Evolutionary conservation across 1,139 yeast genomes (phyloP), one percentile per base, ranked within the genome.

Genomic region (Meyerozyma carpophila): DNA sequence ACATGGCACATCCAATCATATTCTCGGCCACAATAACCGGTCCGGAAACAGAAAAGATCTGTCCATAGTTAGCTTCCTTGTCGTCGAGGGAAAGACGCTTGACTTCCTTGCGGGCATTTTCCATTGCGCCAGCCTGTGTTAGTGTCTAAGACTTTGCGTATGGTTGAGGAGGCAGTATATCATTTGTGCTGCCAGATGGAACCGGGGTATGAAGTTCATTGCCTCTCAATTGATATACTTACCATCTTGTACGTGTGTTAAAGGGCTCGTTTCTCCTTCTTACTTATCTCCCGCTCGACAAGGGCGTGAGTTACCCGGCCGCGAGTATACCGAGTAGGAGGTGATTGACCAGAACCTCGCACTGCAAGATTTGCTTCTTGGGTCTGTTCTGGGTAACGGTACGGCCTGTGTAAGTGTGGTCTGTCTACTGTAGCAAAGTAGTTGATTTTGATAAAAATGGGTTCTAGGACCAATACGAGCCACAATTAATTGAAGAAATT

Each of bases 1-100:
- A 90, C 99, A 93, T 93, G 58, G 98, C 96, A 79, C 97, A 88
- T 52, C 98, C 98, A 70, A 89, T 85, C 97, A 93, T 89, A 72
- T 93, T 86, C 70, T 93, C 98, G 41, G 98, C 98, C 43, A 94
- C 84, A 43, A 93, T 86, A 59, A 93, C 98, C 14, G 98, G 98
- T 58, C 98, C 98, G 20, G 98, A 90, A 44, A 93, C 97, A 20
- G 97, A 88, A 72, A 82, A 90, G 58, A 93, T 86, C 56, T 77
- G 82, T 50, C 96, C 96, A 66, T 87, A 88, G 54, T 84, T 88
- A 44, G 84, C 75, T 66, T 89, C 96, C 37, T 72, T 76, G 60
- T 86, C 96, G 55, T 84, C 90, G 53, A 91, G 70, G 32, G 93
- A 82, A 58, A 90, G 82, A 63, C 91, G 88, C 68, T 86, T 84